These are phyloP conservation scores for Colletotrichum sp. DNA, from an alignment of 2,329 filamentous ascomycete genomes.

Conservation along the genomic window DNA sequence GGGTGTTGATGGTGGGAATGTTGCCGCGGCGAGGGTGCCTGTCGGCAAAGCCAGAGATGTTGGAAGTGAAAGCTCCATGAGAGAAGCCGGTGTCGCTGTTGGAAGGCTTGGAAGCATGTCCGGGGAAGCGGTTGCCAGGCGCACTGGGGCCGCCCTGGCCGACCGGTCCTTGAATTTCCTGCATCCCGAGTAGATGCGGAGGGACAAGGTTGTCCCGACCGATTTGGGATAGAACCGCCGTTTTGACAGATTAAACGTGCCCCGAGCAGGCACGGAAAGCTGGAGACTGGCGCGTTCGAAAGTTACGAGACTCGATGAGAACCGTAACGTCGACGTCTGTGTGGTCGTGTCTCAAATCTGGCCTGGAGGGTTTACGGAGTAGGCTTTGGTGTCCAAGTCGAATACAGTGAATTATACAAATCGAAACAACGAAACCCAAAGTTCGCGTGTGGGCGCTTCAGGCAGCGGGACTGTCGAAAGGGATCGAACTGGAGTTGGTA, in stretches of 20 bases:
- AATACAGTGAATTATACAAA: neutral
- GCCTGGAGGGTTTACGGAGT: neutral
- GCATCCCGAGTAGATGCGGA: conserved; percentile 89
- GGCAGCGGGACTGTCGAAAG: neutral
- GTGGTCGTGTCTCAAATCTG: conserved; percentile 5
- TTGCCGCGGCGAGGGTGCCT: conserved; percentile 84
- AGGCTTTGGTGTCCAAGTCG: neutral
- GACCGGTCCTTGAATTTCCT: conserved; percentile 75
- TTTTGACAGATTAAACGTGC: conserved; percentile 73
- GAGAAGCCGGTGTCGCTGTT: conserved; percentile 89
- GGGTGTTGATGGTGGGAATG: conserved; percentile 91
- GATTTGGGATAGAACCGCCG: conserved; percentile 79
- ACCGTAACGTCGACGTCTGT: neutral
- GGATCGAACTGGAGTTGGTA: neutral
- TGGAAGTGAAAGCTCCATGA: conserved; percentile 88
- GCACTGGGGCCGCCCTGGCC: conserved; percentile 62
- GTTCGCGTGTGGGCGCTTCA: neutral
- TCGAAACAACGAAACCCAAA: conserved; percentile 1
- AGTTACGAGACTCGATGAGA: conserved; percentile 2
- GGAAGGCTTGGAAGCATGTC: conserved; percentile 80
- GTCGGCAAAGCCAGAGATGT: conserved; percentile 84
- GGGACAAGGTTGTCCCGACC: conserved; percentile 86
- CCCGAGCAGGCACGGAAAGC: conserved; percentile 50
- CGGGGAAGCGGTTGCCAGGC: conserved; percentile 65
- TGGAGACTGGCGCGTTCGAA: conserved; percentile 26